Evolutionary conservation across 2,329 filamentous ascomycete genomes (phyloP), one percentile per base, ranked within the genome.

Genomic region (Emmonsiellopsis sp.): DNA sequence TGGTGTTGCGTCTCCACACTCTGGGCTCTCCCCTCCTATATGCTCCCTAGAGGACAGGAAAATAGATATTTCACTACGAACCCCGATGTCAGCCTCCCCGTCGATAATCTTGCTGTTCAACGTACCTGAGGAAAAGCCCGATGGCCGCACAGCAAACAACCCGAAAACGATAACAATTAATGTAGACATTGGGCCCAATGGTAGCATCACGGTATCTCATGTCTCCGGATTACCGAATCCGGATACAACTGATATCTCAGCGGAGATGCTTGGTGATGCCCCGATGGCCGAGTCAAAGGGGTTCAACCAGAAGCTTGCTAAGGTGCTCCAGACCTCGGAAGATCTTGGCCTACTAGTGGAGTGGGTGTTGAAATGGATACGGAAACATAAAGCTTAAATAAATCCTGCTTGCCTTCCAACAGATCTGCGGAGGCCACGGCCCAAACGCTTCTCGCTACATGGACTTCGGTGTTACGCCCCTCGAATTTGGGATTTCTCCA

Each of bases 341-440:
- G 71, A 75, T 61, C 57, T 74, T 52, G 70, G 72, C 13, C 62
- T 70, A 42, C 53, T 72, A 40, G 70, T 75, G 31, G 72, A 74
- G 64, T 74, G 71, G 70, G 63, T 72, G 54, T 55, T 71, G 49
- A 65, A 61, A 56, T 68, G 65, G 66, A 58, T 63, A 57, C 62
- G 63, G 52, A 65, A 65, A 57, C 64, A 62, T 36, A 61, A 60
- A 43, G 58, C 36, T 9, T 39, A 39, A 39, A 53, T 27, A 27
- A 4, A 27, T 1, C 5, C 5, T 27, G 21, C 21, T 27, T 27
- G 21, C 21, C 21, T 27, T 27, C 21, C 21, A 5, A 5, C 3
- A 27, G 21, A 27, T 27, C 21, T 27, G 21, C 21, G 21, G 33
- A 10, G 9, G 21, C 42, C 13, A 32, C 27, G 21, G 32, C 11